Evolutionary conservation across 140 eudicot species (phyloP).

Genomic region (Eryngium alpinum): DNA sequence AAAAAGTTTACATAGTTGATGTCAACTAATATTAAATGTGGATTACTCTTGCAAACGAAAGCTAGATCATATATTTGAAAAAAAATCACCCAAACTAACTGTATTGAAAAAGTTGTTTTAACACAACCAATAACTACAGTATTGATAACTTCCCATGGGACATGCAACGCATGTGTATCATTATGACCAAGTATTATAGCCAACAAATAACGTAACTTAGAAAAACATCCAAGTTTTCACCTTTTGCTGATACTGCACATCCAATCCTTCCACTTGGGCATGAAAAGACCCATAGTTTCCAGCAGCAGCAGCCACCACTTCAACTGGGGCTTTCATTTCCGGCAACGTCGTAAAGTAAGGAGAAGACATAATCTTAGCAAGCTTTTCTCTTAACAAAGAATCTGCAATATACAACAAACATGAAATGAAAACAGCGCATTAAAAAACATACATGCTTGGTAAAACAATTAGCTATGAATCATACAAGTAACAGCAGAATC

Average conservation of each 20-base stretch:
- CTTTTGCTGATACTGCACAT: constrained; percentile 41
- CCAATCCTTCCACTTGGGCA: constrained; percentile 38
- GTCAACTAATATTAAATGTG: not conserved
- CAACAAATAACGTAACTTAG: no score
- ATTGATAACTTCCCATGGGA: not conserved
- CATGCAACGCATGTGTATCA: not conserved
- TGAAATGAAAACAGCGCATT: not conserved
- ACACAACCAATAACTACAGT: not conserved
- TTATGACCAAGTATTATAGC: not conserved
- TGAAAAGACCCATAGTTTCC: constrained; percentile 50
- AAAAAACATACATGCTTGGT: not conserved
- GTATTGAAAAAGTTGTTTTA: not conserved
- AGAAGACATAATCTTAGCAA: constrained; percentile 65
- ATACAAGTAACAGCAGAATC: constrained; percentile 54
- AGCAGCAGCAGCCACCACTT: constrained; percentile 73
- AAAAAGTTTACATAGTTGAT: not conserved
- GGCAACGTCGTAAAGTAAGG: constrained; percentile 63
- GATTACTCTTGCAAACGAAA: not conserved
- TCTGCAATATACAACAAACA: constrained; percentile 32
- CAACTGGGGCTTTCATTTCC: constrained; percentile 64
- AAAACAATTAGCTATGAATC: not conserved
- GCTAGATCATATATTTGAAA: not conserved
- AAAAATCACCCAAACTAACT: not conserved
- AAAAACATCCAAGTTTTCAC: constrained; percentile 21
- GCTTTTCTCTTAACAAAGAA: constrained; percentile 69